A percentile compares a stretch with the other conserved stretches of the same genome.
Evolutionary conservation across 805 yeast genomes (phyloP).

Genomic region (Candida caryicola): DNA sequence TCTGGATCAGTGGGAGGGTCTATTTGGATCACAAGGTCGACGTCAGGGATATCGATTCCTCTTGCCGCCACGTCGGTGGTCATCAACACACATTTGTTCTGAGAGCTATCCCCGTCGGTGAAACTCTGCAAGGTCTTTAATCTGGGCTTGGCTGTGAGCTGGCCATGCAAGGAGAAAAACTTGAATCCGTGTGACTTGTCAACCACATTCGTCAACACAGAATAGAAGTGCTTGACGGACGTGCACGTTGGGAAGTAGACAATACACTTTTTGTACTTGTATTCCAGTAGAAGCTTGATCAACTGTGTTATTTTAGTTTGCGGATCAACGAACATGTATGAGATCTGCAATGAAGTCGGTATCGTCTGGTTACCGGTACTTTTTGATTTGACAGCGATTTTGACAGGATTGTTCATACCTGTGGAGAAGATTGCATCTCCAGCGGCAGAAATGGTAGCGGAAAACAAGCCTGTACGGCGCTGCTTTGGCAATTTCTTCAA

Average conservation of each 20-base stretch:
- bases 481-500: constrained; percentile 78
- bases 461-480: constrained; percentile 88
- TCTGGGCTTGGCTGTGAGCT: constrained; percentile 76
- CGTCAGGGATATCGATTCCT: constrained; percentile 93
- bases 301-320: constrained; percentile 59
- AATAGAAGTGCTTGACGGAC: constrained; percentile 74
- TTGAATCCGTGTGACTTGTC: constrained; percentile 29
- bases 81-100: constrained; percentile 58
- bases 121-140: constrained; percentile 67
- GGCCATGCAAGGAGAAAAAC: constrained; percentile 85
- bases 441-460: constrained; percentile 88
- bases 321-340: constrained; percentile 59
- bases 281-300: constrained; percentile 49
- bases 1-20: constrained; percentile 96
- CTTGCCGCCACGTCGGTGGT: constrained; percentile 99
- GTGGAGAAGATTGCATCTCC: constrained; percentile 76
- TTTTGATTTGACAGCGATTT: constrained; percentile 67
- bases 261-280: constrained; percentile 72
- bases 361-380: constrained; percentile 32
- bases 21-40: constrained; percentile 87
- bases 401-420: constrained; percentile 92
- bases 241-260: constrained; percentile 92
- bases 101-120: constrained; percentile 39
- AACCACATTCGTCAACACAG: constrained; percentile 46
- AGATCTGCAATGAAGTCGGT: constrained; percentile 64